A percentile compares a stretch with the other conserved stretches of the same genome.
Evolutionary conservation across 148 eudicot species (phyloP).

Genomic region (Vaccinium corymbosum): DNA sequence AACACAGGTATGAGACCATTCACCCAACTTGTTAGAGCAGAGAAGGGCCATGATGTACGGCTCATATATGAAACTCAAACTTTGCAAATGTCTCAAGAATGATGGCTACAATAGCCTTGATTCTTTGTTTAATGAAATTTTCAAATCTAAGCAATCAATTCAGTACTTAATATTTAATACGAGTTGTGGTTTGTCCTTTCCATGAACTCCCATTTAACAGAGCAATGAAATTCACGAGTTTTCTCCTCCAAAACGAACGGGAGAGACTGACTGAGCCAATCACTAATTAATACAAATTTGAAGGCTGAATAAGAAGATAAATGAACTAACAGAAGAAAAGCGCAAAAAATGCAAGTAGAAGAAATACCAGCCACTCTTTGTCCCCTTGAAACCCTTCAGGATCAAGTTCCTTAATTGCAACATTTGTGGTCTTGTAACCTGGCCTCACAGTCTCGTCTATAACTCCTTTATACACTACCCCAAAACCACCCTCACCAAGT

Average conservation of each 20-base stretch:
- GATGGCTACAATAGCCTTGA: background rate
- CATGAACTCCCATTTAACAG: no score
- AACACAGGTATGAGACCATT: background rate
- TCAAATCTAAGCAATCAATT: background rate
- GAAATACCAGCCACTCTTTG: slow-evolving; percentile 86
- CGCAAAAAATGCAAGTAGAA: background rate
- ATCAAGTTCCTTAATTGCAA: slow-evolving; percentile 89
- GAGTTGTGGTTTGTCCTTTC: background rate
- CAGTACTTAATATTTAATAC: background rate
- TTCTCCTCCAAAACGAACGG: no score
- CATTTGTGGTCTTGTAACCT: slow-evolving; percentile 62
- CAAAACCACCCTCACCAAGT: slow-evolving; percentile 93
- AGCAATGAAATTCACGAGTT: no score
- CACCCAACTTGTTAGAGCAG: background rate
- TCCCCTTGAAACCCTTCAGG: slow-evolving; percentile 86
- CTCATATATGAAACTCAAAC: background rate
- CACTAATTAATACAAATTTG: slow-evolving; percentile 8
- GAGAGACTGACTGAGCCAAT: background rate
- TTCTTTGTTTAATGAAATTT: background rate
- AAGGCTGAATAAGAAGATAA: slow-evolving; percentile 13
- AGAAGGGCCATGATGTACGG: background rate
- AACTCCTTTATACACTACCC: slow-evolving; percentile 78
- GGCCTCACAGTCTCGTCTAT: slow-evolving; percentile 69
- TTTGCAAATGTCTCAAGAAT: background rate
- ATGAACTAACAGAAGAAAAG: slow-evolving; percentile 8